Conservation (phyloP, 148 eudicot genomes). For the Fallopia convolvulus region DNA sequence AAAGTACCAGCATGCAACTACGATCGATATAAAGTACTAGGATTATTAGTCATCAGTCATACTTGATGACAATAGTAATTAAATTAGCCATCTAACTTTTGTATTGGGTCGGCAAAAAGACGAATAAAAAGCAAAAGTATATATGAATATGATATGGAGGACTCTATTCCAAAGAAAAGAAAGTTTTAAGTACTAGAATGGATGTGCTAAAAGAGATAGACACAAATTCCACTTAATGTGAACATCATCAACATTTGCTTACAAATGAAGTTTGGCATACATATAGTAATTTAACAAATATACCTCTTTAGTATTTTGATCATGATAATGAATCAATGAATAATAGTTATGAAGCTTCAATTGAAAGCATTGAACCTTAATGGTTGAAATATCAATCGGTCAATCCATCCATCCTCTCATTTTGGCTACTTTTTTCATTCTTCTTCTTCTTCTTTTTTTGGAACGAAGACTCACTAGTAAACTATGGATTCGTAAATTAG, state of each 20-base stretch:
- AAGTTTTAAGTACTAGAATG: neutral
- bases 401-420: no score
- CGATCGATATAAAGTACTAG: neutral
- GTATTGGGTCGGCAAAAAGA: neutral
- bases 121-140: neutral
- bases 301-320: neutral
- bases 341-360: neutral
- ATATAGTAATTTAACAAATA: neutral
- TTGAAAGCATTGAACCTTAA: neutral
- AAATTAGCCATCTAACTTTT: neutral
- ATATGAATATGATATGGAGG: neutral
- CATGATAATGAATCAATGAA: neutral
- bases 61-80: neutral
- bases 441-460: no score
- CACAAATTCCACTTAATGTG: conserved; percentile 5
- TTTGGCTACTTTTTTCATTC: neutral
- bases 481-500: no score
- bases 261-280: neutral
- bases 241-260: conserved; percentile 5
- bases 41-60: neutral
- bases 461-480: no score
- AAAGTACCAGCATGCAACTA: neutral
- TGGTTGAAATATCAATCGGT: neutral
- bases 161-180: neutral
- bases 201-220: neutral